These are phyloP conservation scores for Larix kaempferi DNA, from an alignment of 75 land plant genomes.

Conservation along the genomic window DNA sequence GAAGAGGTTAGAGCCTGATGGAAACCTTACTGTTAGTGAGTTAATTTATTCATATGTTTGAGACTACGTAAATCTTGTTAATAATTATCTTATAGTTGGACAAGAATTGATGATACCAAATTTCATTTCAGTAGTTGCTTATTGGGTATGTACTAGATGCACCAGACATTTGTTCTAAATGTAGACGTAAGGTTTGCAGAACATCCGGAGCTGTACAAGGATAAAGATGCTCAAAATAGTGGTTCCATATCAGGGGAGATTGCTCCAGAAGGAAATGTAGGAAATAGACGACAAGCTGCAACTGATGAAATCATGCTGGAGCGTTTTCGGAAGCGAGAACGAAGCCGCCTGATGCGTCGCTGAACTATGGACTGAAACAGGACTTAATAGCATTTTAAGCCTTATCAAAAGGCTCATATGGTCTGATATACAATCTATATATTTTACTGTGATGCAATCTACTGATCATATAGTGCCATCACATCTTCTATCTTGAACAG, in stretches of 20 bases:
- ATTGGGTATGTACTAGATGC: background rate
- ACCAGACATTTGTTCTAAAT: background rate
- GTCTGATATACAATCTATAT: background rate
- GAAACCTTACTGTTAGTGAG: background rate
- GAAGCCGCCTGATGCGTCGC: conserved; percentile 81
- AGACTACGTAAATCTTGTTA: background rate
- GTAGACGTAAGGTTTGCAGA: conserved; percentile 35
- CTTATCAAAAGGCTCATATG: background rate
- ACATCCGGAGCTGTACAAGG: conserved; percentile 81
- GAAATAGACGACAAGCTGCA: conserved; percentile 79
- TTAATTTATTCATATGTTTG: background rate
- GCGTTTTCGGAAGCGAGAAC: conserved; percentile 93
- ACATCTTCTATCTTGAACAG: background rate
- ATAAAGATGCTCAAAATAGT: conserved; percentile 33
- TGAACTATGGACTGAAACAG: background rate
- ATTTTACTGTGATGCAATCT: background rate
- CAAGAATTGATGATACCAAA: too few species aligned
- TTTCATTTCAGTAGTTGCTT: background rate
- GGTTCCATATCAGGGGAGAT: conserved; percentile 12
- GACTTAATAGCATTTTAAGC: background rate
- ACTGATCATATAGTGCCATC: background rate
- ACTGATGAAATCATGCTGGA: conserved; percentile 97
- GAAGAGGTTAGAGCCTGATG: conserved; percentile 52
- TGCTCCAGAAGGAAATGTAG: conserved; percentile 27
- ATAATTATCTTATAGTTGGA: too few species aligned